Percentiles rank a stretch among this genome's conserved stretches.
Evolutionary conservation across 169 alveolate species (phyloP).

Genomic region (Cyclospora cayetanensis): DNA sequence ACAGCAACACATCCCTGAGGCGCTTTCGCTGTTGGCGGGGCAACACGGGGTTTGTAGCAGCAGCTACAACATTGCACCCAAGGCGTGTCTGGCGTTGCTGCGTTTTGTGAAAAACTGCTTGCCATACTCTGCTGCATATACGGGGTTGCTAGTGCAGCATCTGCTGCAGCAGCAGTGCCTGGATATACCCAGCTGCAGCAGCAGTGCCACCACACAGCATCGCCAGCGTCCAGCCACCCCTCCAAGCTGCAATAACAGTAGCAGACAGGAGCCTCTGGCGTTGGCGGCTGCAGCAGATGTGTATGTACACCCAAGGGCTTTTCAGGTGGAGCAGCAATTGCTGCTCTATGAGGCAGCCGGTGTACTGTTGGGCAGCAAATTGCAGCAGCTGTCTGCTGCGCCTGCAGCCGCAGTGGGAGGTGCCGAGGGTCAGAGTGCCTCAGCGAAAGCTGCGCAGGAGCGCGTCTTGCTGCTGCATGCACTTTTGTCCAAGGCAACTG

Average conservation of each 20-base stretch:
- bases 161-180: slow-evolving; percentile 64
- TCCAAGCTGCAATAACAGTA: slow-evolving; percentile 50
- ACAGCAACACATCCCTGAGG: slow-evolving; percentile 63
- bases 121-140: slow-evolving; percentile 49
- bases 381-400: not conserved
- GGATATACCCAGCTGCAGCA: slow-evolving; percentile 43
- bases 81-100: slow-evolving; percentile 58
- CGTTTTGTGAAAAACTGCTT: slow-evolving; percentile 39
- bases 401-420: not conserved
- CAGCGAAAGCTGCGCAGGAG: not conserved
- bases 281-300: slow-evolving; percentile 61
- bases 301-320: slow-evolving; percentile 35
- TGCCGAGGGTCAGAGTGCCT: not conserved
- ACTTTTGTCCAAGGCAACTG: slow-evolving; percentile 30
- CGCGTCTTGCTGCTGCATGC: slow-evolving; percentile 53
- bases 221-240: slow-evolving; percentile 43
- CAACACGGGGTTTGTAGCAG: slow-evolving; percentile 60
- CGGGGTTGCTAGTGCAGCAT: slow-evolving; percentile 53
- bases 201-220: slow-evolving; percentile 2
- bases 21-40: slow-evolving; percentile 56
- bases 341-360: slow-evolving; percentile 56
- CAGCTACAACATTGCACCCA: slow-evolving; percentile 41
- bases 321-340: slow-evolving; percentile 59
- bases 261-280: slow-evolving; percentile 53
- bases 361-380: slow-evolving; percentile 43